Conservation (phyloP, 2,329 filamentous ascomycete genomes). For the Tolypocladium amazonense region DNA sequence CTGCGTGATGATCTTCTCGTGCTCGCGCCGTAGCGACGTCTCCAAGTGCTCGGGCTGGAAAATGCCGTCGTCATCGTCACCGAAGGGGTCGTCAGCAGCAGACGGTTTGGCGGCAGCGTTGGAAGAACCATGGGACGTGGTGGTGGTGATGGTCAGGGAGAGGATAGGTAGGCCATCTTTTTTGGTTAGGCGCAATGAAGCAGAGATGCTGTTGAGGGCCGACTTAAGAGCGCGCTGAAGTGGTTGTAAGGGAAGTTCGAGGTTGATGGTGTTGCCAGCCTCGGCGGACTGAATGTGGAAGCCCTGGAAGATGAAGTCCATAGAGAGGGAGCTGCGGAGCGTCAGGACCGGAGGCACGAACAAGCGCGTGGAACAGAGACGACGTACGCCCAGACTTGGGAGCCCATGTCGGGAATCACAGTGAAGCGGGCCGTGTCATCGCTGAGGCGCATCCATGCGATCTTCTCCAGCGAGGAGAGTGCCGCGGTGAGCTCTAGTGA, state of each 20-base stretch:
- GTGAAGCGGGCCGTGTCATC: constrained; percentile 86
- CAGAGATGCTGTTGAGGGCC: constrained; percentile 68
- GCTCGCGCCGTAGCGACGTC: constrained; percentile 53
- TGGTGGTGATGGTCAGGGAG: constrained; percentile 80
- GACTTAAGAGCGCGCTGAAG: constrained; percentile 89
- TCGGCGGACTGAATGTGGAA: constrained; percentile 83
- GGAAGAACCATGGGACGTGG: constrained; percentile 37
- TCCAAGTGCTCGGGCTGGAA: constrained; percentile 42
- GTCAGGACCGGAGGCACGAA: not conserved
- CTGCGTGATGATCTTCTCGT: constrained; percentile 88
- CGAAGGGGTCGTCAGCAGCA: constrained; percentile 26
- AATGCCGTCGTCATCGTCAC: constrained; percentile 29
- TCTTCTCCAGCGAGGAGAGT: constrained; percentile 61
- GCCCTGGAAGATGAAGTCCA: constrained; percentile 78
- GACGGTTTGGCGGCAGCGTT: constrained; percentile 17
- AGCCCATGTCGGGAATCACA: constrained; percentile 87
- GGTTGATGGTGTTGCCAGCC: constrained; percentile 79
- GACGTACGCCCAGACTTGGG: constrained; percentile 88
- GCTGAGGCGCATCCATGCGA: constrained; percentile 84
- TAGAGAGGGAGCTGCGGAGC: constrained; percentile 38
- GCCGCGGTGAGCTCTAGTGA: constrained; percentile 51
- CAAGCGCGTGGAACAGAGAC: constrained; percentile 3
- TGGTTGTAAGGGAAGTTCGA: constrained; percentile 82
- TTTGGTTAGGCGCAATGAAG: constrained; percentile 83
- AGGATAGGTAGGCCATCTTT: constrained; percentile 80